Percentiles rank a stretch among this genome's conserved stretches.
phyloP scores from a whole-genome alignment of 1,284 basidiomycete species.

The Mycosarcoma maydis region DNA sequence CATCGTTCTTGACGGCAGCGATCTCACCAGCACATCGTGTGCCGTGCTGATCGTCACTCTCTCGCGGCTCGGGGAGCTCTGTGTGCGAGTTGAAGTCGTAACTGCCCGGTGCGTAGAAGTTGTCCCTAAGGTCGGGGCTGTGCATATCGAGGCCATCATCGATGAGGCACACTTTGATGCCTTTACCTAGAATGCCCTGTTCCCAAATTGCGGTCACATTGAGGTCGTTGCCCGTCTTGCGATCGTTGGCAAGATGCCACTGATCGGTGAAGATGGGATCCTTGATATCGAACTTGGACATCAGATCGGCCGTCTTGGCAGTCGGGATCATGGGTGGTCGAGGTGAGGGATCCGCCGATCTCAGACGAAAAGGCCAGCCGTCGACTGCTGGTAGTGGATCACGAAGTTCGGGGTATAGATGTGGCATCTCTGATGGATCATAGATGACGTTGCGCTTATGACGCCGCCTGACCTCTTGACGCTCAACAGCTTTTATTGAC shows the following conservation, averaged over 20 bases:
- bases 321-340: constrained; percentile 39
- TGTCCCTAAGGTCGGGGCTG: constrained; percentile 84
- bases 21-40: constrained; percentile 98
- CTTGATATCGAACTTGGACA: constrained; percentile 73
- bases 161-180: constrained; percentile 86
- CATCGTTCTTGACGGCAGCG: constrained; percentile 93
- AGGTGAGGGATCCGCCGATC: constrained; percentile 36
- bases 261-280: constrained; percentile 88
- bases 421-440: constrained; percentile 57
- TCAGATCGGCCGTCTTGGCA: constrained; percentile 47
- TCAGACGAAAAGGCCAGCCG: constrained; percentile 28
- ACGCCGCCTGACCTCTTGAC: constrained; percentile 58
- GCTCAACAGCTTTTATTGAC: constrained; percentile 60
- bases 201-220: constrained; percentile 87
- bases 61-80: constrained; percentile 83
- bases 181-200: constrained; percentile 84
- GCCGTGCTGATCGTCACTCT: constrained; percentile 93
- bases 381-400: constrained; percentile 45
- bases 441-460: constrained; percentile 65
- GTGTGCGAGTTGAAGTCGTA: constrained; percentile 97
- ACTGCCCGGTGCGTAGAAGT: constrained; percentile 89
- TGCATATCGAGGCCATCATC: constrained; percentile 96
- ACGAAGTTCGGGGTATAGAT: constrained; percentile 54
- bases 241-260: constrained; percentile 77
- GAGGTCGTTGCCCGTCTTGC: constrained; percentile 74